Base-by-base conservation (phyloP, 2,329 filamentous ascomycete species). In the Domatiomyces catenatus region DNA sequence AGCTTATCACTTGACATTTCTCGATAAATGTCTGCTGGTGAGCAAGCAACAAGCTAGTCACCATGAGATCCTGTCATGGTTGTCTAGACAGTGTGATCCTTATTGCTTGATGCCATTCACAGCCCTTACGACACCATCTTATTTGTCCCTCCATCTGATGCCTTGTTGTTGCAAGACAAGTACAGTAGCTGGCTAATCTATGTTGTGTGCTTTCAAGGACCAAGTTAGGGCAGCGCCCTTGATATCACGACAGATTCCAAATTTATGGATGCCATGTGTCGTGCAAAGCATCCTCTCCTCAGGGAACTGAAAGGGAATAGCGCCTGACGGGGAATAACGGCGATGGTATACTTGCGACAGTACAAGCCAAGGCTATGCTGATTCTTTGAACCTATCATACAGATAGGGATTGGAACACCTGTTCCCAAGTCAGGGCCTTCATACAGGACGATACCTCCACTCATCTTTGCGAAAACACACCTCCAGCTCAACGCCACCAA, bases 401-500 rank as follows among this genome's bases (percentile, higher is more conserved):
- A 36, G 8, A 36, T 8, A 8, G 5, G 3, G 28, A 36, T 36
- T 10, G 28, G 28, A 36, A 12, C 28, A 36, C 8, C 7, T 10
- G 8, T 5, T 8, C 12, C 5, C 10, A 15, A 5, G 10, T 15
- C 32, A 39, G 15, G 32, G 15, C 10, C 10, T 45, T 45, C 43
- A 20, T 5, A 10, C 43, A 22, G 45, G 26, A 17, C 4, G 20
- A 28, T 47, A 47, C 17, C 8, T 24, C 45, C 45, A 47, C 19
- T 47, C 2, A 7, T 32, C 28, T 47, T 65, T 64, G 52, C 71
- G 64, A 60, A 78, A 77, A 46, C 67, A 70, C 12, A 73, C 70
- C 55, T 80, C 76, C 52, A 80, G 76, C 48, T 80, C 76, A 17
- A 80, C 74, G n/a, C 69, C 74, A 2, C 78, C 79, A 63, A 80